Evolutionary conservation across 2,329 filamentous ascomycete species (phyloP), one percentile per base, ranked within the genome.

Genomic region (Pseudocercospora fuligena): DNA sequence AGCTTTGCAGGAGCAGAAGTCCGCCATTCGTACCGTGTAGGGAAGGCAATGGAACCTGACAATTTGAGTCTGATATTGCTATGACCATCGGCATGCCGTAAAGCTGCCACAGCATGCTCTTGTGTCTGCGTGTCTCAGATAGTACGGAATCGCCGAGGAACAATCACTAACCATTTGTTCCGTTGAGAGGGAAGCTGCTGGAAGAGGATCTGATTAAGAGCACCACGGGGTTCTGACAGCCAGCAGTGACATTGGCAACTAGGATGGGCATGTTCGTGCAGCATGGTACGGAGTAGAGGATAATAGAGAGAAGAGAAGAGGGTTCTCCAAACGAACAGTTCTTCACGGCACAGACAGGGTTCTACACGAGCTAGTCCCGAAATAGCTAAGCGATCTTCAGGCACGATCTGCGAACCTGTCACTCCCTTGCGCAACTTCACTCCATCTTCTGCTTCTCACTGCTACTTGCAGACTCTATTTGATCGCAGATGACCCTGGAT

Each of bases 91-190:
- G 56, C 56, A 58, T 36, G 29, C 51, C 51, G 27, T 31, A 49
- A 72, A 68, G 51, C 65, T 68, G 19, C 57, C 65, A 56, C 65
- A 64, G 25, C 46, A 31, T 56, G 23, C 25, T 56, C 23, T 27
- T 51, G 47, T 51, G 47, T 51, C 6, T 51, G 23, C 8, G 23
- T 51, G 47, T 51, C 23, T 43, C 40, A 43, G 40, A 19, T 19
- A 19, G 40, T 43, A 19, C 40, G 40, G 40, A 43, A 19, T 43
- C 5, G 16, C 40, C 40, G 40, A 43, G 14, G 16, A 43, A n/a
- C 7, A 6, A 19, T 6, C 40, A 43, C 36, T 40, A n/a, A n/a
- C 14, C 36, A 40, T 40, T 4, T 40, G 36, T 40, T 5, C 5
- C 14, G 14, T 1, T 49, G 19, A 11, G 46, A 5, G 5, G 11